Conservation (phyloP, 768 basidiomycete genomes). For the Tulasnella sp. region DNA sequence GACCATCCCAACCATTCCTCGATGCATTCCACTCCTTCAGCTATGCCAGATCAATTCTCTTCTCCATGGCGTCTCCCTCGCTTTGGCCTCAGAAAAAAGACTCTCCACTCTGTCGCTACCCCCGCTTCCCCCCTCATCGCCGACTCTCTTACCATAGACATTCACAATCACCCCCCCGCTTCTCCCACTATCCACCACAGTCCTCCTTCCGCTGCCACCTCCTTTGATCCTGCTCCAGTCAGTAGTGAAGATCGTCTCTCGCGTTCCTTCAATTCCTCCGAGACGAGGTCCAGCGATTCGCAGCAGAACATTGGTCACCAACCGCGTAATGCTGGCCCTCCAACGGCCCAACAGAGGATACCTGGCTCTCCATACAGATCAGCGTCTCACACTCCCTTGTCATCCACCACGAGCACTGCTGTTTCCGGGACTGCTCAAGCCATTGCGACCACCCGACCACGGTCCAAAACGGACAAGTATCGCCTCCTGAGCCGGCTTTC, state of each 20-base stretch:
- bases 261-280: constrained; percentile 61
- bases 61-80: constrained; percentile 15
- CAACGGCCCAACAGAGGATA: constrained; percentile 8
- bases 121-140: constrained; percentile 8
- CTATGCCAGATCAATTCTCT: too few species aligned
- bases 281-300: constrained; percentile 63
- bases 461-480: constrained; percentile 17
- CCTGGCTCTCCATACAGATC: constrained; percentile 12
- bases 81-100: constrained; percentile 13
- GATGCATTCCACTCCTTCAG: too few species aligned
- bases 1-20: too few species aligned
- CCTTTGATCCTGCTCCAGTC: not conserved
- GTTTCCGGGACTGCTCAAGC: not conserved
- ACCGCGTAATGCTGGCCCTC: constrained; percentile 2
- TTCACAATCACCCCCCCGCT: not conserved
- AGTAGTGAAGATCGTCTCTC: constrained; percentile 7
- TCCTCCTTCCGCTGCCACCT: constrained; percentile 4
- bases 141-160: constrained; percentile 9
- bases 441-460: not conserved
- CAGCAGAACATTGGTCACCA: constrained; percentile 21
- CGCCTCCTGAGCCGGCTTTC: constrained; percentile 11
- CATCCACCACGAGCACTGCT: constrained; percentile 3
- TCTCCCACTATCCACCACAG: constrained; percentile 10
- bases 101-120: not conserved
- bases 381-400: constrained; percentile 12